phyloP scores from a whole-genome alignment of 768 basidiomycete species.

The Kwoniella sp. region DNA sequence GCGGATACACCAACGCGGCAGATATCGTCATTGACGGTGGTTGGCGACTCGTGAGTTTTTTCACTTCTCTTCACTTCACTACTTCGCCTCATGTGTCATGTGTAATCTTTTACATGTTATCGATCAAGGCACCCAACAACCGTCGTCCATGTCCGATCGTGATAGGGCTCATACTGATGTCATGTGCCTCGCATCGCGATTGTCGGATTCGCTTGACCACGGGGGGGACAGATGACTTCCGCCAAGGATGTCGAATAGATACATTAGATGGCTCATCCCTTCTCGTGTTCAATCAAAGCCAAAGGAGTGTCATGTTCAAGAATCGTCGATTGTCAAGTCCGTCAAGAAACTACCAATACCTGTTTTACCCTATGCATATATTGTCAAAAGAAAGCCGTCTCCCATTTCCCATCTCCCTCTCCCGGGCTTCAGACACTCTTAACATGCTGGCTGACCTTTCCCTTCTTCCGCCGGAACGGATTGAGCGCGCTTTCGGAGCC shows the following conservation, averaged over 20 bases:
- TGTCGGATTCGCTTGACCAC: neutral
- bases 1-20: conserved; percentile 44
- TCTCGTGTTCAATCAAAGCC: no score
- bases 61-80: neutral
- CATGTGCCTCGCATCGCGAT: neutral
- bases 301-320: no score
- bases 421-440: neutral
- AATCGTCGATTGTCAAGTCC: no score
- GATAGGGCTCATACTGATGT: no score
- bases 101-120: no score
- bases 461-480: neutral
- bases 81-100: no score
- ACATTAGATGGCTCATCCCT: no score
- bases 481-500: no score
- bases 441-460: neutral
- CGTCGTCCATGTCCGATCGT: no score
- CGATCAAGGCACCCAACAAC: no score
- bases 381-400: no score
- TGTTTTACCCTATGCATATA: neutral
- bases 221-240: neutral
- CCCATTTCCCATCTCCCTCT: neutral
- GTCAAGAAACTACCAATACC: no score
- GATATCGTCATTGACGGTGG: conserved; percentile 40
- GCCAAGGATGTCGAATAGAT: neutral
- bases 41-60: conserved; percentile 34